phyloP scores from a whole-genome alignment of 2,329 filamentous ascomycete genomes.

The Fusarium agapanthi region DNA sequence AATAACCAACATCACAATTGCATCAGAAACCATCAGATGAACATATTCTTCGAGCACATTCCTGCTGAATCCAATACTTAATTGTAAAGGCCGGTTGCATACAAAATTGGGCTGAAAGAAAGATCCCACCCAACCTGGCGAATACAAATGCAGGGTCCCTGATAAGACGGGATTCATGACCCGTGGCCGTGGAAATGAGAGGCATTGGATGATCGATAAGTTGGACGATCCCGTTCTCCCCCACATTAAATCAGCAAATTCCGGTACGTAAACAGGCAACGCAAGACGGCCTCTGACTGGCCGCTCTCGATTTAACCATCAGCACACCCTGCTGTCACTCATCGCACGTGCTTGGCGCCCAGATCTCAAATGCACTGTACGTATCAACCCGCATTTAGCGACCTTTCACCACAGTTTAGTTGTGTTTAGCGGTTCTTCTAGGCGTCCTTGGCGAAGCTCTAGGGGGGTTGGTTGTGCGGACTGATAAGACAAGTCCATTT shows the following conservation, averaged over 20 bases:
- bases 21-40: background rate
- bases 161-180: constrained; percentile 28
- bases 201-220: constrained; percentile 26
- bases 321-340: constrained; percentile 13
- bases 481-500: constrained; percentile 33
- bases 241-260: constrained; percentile 46
- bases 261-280: constrained; percentile 48
- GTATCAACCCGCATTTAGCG: constrained; percentile 32
- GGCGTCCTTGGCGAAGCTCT: constrained; percentile 15
- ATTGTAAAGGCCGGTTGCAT: background rate
- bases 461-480: constrained; percentile 1
- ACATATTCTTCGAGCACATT: background rate
- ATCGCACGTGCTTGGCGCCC: constrained; percentile 32
- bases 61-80: background rate
- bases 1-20: background rate
- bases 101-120: background rate
- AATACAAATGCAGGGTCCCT: constrained; percentile 26
- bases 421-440: constrained; percentile 2
- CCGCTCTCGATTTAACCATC: background rate
- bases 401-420: constrained; percentile 6
- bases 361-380: constrained; percentile 23
- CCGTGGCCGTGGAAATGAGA: constrained; percentile 28
- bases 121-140: constrained; percentile 12
- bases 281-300: constrained; percentile 38
- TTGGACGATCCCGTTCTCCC: constrained; percentile 8